Percentiles rank a stretch among this genome's conserved stretches.
These are phyloP conservation scores for Dendrobium huoshanense DNA, from an alignment of 106 monocot genomes.

Conservation along the genomic window DNA sequence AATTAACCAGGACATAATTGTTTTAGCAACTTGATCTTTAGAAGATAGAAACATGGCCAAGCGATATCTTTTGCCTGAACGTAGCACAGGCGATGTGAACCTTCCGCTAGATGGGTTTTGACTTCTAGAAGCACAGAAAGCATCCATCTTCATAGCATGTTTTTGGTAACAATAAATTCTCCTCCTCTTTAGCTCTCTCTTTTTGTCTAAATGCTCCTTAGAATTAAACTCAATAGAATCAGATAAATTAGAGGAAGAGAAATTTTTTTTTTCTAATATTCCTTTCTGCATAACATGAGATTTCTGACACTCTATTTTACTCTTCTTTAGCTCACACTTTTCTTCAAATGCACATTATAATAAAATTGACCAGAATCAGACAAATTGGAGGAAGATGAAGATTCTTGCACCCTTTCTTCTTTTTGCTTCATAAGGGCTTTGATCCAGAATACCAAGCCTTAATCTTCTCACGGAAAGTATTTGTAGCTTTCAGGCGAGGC, in stretches of 20 bases:
- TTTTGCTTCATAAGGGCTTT: neutral
- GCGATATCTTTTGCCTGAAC: constrained; percentile 19
- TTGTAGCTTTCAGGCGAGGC: neutral
- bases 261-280: neutral
- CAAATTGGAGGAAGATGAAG: no score
- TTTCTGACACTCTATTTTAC: neutral
- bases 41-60: neutral
- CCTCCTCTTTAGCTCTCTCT: neutral
- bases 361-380: no score
- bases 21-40: constrained; percentile 11
- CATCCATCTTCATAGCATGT: neutral
- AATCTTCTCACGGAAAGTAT: neutral
- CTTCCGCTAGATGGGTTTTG: neutral
- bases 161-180: neutral
- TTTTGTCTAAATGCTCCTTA: neutral
- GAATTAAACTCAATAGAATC: neutral
- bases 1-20: constrained; percentile 37
- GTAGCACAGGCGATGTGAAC: neutral
- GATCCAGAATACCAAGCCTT: neutral
- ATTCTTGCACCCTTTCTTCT: no score
- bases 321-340: no score
- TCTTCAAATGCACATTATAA: no score
- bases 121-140: neutral
- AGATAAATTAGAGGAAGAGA: neutral
- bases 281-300: neutral